Base-by-base conservation (phyloP, 352 stramenopile genomes). In the Nothophytophthora sp. region DNA sequence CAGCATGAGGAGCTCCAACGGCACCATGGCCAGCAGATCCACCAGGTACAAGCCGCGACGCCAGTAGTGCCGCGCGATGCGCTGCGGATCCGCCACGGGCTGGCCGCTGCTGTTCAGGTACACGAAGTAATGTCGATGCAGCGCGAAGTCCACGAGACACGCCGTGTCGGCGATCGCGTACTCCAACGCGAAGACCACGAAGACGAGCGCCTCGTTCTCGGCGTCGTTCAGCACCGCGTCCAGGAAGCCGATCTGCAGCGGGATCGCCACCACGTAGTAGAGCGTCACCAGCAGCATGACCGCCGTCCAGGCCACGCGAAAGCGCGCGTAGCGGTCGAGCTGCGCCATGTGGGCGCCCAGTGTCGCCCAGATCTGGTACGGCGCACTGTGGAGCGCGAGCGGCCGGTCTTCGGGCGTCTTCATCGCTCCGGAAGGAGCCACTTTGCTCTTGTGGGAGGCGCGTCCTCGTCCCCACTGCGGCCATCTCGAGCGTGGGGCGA, bases 241-340 rank as follows among this genome's bases (percentile, higher is more conserved):
- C 29, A 88, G 53, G 42, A 90, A 90, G 2, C 67, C 57, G 18
- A 79, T 60, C n/a, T 81, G 80, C 32, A 88, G 74, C 12, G 80
- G 80, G 4, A 86, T 69, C 3, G 77, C 36, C 5, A 84, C 13
- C 10, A 81, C 44, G 47, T 86, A 86, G 39, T 89, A 88, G 2
- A 78, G 24, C 15, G 71, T 82, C 48, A 85, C 65, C 2, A 23
- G 5, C 12, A 90, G 66, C 80, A 86, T 88, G 27, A 83, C 35
- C 0, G 60, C 42, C 19, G 71, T 43, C 80, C 80, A 90, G 7
- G 45, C 30, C 16, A 76, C 63, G 11, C 80, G 67, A 25, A 90
- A 90, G 6, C 43, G 49, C 6, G 55, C 45, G 16, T 70, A 64
- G 25, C 43, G 40, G 4, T 60, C 60, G 24, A 70, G 62, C 12